Conservation (phyloP, 140 eudicot species). For the Cichorium intybus region DNA sequence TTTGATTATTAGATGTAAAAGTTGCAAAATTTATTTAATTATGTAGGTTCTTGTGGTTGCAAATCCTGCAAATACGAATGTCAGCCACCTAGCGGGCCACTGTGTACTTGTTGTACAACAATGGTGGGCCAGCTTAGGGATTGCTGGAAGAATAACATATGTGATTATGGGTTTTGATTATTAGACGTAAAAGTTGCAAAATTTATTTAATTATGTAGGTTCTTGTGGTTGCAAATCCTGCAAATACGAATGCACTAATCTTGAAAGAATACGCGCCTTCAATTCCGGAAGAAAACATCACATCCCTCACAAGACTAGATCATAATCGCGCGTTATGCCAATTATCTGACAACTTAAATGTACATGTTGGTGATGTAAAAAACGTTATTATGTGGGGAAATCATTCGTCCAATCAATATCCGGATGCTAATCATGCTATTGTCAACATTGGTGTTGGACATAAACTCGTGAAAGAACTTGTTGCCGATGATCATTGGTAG, state of each 20-base stretch:
- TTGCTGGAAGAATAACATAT: neutral
- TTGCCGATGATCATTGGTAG: constrained; percentile 64
- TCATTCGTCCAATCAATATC: constrained; percentile 68
- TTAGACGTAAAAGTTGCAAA: neutral
- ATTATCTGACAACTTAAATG: constrained; percentile 55
- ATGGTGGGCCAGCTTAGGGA: no score
- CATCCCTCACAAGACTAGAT: constrained; percentile 85
- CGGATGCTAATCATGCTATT: constrained; percentile 73
- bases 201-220: constrained; percentile 42
- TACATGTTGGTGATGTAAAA: constrained; percentile 65
- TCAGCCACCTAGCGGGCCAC: no score
- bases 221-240: constrained; percentile 80
- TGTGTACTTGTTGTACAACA: neutral
- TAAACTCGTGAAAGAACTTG: constrained; percentile 57
- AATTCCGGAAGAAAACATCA: constrained; percentile 72
- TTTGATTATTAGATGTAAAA: constrained; percentile 6
- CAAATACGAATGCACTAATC: constrained; percentile 80
- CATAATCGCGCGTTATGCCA: constrained; percentile 77
- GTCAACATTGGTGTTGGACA: constrained; percentile 40
- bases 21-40: neutral
- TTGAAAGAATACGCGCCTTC: constrained; percentile 88
- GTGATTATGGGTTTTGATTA: neutral
- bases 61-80: constrained; percentile 81
- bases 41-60: constrained; percentile 77
- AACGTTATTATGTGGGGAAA: constrained; percentile 89